These are phyloP conservation scores for Lactarius indigo DNA, from an alignment of 768 basidiomycete genomes.

Conservation along the genomic window DNA sequence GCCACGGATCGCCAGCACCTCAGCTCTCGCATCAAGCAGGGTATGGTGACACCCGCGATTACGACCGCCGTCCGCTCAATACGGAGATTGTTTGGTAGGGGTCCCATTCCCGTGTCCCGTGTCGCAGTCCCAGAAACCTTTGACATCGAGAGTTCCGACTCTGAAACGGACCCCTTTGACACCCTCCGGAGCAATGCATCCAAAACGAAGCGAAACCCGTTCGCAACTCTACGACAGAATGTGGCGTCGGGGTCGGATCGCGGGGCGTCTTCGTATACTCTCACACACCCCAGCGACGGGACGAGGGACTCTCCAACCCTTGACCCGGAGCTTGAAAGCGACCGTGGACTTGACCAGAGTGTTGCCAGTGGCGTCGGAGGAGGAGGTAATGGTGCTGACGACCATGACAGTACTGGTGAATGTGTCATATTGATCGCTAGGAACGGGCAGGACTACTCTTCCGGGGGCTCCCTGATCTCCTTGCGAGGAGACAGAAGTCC, in stretches of 20 bases:
- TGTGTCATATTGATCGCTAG: constrained; percentile 17
- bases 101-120: constrained; percentile 14
- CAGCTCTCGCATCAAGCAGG: not conserved
- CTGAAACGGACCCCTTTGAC: constrained; percentile 4
- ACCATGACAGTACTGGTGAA: not conserved
- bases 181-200: constrained; percentile 8
- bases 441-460: constrained; percentile 11
- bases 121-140: constrained; percentile 6
- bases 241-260: not conserved
- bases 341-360: not conserved
- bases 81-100: constrained; percentile 11
- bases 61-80: constrained; percentile 9
- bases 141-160: constrained; percentile 12
- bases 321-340: not conserved
- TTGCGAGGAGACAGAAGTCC: not conserved
- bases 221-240: not conserved
- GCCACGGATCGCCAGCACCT: not conserved
- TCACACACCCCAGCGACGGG: not conserved
- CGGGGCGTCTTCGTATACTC: not conserved
- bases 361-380: not conserved
- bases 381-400: not conserved
- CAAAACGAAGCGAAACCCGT: not conserved
- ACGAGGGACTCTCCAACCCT: not conserved
- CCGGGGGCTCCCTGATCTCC: not conserved
- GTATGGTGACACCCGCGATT: not conserved